Conservation (phyloP, 2,329 filamentous ascomycete genomes). For the Diplodia intermedia region DNA sequence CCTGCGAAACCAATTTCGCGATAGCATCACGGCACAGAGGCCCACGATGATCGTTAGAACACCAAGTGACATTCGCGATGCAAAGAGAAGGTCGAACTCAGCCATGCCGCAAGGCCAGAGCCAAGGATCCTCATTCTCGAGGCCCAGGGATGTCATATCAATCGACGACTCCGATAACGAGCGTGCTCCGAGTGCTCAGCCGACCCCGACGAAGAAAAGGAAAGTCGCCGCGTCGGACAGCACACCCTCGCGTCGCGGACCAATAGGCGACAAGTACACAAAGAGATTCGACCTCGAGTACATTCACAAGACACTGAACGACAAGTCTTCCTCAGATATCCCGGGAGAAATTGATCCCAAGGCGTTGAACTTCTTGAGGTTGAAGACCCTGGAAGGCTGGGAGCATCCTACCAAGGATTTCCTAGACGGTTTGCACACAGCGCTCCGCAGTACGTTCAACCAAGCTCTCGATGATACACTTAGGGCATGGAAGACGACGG, state of each 20-base stretch:
- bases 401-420: slow-evolving; percentile 39
- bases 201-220: slow-evolving; percentile 41
- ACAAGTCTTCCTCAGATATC: slow-evolving; percentile 41
- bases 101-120: not conserved
- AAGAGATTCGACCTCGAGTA: slow-evolving; percentile 43
- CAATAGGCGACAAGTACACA: not conserved
- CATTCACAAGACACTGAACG: slow-evolving; percentile 39
- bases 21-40: slow-evolving; percentile 43
- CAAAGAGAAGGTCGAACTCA: not conserved
- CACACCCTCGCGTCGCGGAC: not conserved
- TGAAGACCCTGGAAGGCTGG: slow-evolving; percentile 43
- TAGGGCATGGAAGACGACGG: slow-evolving; percentile 39
- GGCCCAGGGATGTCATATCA: slow-evolving; percentile 33
- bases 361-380: slow-evolving; percentile 44
- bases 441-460: slow-evolving; percentile 36
- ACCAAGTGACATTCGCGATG: not conserved
- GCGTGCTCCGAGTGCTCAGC: not conserved
- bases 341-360: slow-evolving; percentile 47
- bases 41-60: slow-evolving; percentile 39
- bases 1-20: slow-evolving; percentile 61
- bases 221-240: slow-evolving; percentile 36
- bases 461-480: slow-evolving; percentile 43
- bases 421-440: slow-evolving; percentile 37
- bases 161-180: slow-evolving; percentile 38
- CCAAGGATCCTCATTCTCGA: not conserved